A percentile compares a stretch with the other conserved stretches of the same genome.
Evolutionary conservation across 2,329 filamentous ascomycete genomes (phyloP).

Genomic region (Diaporthe amygdali): DNA sequence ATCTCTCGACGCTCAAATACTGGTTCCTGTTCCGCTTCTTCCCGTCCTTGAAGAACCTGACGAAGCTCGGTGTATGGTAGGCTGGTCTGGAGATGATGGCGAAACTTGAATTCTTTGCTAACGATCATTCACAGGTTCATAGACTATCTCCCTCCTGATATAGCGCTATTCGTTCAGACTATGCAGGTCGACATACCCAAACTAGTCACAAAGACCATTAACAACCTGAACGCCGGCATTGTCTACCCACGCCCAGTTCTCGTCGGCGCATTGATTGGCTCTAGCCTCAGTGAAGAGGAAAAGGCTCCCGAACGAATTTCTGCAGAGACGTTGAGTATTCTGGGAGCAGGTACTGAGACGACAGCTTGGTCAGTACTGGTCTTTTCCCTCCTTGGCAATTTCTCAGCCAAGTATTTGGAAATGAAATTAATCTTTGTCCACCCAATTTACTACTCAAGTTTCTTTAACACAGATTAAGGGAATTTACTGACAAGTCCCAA

Average conservation of each 20-base stretch:
- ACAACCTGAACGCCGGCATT: neutral
- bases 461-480: too few relatives aligned
- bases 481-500: neutral
- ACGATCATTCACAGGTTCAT: neutral
- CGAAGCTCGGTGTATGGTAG: neutral
- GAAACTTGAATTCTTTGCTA: neutral
- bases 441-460: too few relatives aligned
- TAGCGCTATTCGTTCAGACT: neutral
- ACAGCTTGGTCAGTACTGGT: neutral
- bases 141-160: neutral
- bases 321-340: neutral
- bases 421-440: too few relatives aligned
- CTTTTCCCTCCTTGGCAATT: neutral
- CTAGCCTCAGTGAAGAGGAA: neutral
- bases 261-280: neutral
- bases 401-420: too few relatives aligned
- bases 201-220: neutral
- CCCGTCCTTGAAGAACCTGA: neutral
- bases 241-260: neutral
- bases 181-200: conserved; percentile 2
- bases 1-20: neutral
- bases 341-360: conserved; percentile 11
- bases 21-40: conserved; percentile 9
- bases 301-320: neutral
- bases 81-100: neutral